Evolutionary conservation across 768 basidiomycete species (phyloP), one percentile per base, ranked within the genome.

Genomic region (Suillus decipiens): DNA sequence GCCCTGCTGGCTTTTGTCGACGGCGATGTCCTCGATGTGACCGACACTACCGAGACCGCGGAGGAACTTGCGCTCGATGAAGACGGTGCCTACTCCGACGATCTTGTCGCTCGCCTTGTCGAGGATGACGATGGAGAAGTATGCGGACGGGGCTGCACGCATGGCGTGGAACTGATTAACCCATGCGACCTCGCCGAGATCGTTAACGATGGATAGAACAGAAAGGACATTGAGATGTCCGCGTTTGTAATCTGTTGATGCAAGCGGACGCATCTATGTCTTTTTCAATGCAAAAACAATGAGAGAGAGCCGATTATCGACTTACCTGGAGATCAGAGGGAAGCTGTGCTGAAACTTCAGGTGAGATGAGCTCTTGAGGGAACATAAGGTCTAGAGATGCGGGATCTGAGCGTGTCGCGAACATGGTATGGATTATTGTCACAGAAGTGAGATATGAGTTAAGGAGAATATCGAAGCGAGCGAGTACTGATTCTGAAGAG

Each of bases 11-110:
- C 75, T 80, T 77, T 89, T 88, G 77, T 92, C 87, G 22, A 99
- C 96, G 3, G 94, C 96, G 65, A 99, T 97, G 73, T 99, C 97
- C 77, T 99, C 97, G 66, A 99, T 95, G 72, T 99, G 97, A 0
- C 96, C 97, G 15, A 95, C 92, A 66, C 83, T 82, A 24, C 93
- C 93, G n/a, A 93, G 79, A 1, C 85, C 87, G 45, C 95, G 84
- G 48, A 95, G 79, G 82, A 99, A 98, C 80, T 99, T 99, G 78
- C 90, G 90, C 78, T 99, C 97, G 66, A 99, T 76, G 72, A 99
- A 86, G 60, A 97, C 80, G 8, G 87, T 84, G 22, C 96, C 96
- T 43, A 89, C 86, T 24, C 82, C 96, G 51, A 96, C 89, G 72
- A 99, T 88, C 67, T 80, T 78, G 79, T 97, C 93, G 1, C 87